These are phyloP conservation scores for Achlya hypogyna DNA, from an alignment of 352 stramenopile species.

Conservation along the genomic window DNA sequence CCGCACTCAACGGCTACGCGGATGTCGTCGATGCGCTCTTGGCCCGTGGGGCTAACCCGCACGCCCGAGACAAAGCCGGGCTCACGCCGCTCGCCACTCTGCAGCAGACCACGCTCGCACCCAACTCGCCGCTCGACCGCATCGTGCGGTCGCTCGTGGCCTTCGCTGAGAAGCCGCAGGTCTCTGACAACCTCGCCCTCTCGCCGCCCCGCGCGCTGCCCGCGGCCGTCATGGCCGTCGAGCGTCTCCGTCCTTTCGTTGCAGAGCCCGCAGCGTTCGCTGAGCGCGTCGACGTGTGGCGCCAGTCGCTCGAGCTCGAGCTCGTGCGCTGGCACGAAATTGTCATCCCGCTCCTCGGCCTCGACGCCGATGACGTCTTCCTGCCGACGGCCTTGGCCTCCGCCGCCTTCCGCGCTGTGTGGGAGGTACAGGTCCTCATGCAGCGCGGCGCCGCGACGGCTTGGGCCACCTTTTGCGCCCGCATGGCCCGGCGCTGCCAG, in stretches of 20 bases:
- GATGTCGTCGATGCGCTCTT: slow-evolving; percentile 55
- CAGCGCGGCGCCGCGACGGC: slow-evolving; percentile 19
- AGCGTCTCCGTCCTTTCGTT: neutral
- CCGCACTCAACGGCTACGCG: slow-evolving; percentile 50
- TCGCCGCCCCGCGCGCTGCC: no score
- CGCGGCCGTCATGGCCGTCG: neutral
- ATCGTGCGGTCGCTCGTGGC: slow-evolving; percentile 47
- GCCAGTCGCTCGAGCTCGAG: neutral
- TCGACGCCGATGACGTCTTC: neutral
- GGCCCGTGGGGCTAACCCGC: slow-evolving; percentile 37
- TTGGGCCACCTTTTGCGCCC: slow-evolving; percentile 46
- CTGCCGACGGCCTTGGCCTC: neutral
- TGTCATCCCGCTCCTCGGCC: neutral
- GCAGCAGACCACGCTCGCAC: slow-evolving; percentile 50
- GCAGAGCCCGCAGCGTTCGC: neutral
- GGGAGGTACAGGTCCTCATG: neutral
- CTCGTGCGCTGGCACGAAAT: neutral
- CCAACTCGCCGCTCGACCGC: slow-evolving; percentile 25
- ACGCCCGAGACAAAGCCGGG: slow-evolving; percentile 42
- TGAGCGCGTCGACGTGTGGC: neutral
- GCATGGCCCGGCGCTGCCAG: slow-evolving; percentile 43
- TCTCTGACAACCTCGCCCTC: no score
- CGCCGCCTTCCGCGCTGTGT: neutral
- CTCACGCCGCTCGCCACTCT: slow-evolving; percentile 57
- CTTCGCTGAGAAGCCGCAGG: slow-evolving; percentile 29